phyloP scores from a whole-genome alignment of 495 filamentous ascomycete species.

The Hypoxylon lienhwacheense region DNA sequence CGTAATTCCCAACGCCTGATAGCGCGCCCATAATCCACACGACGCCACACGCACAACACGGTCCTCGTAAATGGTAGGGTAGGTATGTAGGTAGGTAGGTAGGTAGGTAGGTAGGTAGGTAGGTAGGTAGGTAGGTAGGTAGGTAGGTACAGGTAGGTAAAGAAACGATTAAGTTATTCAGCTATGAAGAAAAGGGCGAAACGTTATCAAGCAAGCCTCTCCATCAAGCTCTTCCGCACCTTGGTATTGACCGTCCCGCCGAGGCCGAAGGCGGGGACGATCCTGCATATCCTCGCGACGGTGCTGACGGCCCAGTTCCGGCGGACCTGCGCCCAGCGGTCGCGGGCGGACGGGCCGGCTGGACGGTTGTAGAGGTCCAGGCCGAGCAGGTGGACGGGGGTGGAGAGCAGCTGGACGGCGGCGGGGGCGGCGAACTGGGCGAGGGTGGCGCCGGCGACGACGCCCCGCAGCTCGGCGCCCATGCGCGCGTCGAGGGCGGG shows the following conservation, averaged over 20 bases:
- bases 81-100: too few relatives aligned
- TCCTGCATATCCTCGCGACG: slow-evolving; percentile 82
- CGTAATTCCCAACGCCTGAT: slow-evolving; percentile 8
- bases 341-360: slow-evolving; percentile 49
- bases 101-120: too few relatives aligned
- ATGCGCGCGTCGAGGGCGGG: slow-evolving; percentile 60
- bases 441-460: slow-evolving; percentile 53
- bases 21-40: too few relatives aligned
- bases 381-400: slow-evolving; percentile 85
- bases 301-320: slow-evolving; percentile 78
- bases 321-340: slow-evolving; percentile 64
- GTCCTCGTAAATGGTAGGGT: not conserved
- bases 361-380: slow-evolving; percentile 85
- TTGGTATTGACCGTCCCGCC: slow-evolving; percentile 86
- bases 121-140: too few relatives aligned
- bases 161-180: too few relatives aligned
- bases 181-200: not conserved
- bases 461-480: slow-evolving; percentile 49
- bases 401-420: slow-evolving; percentile 76
- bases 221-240: slow-evolving; percentile 61
- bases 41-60: too few relatives aligned
- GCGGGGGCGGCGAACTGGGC: slow-evolving; percentile 85
- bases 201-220: slow-evolving; percentile 42
- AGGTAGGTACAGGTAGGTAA: too few relatives aligned
- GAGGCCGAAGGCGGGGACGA: slow-evolving; percentile 91